Evolutionary conservation across 1,139 yeast species (phyloP).

Genomic region (Pneumocystis sp.): DNA sequence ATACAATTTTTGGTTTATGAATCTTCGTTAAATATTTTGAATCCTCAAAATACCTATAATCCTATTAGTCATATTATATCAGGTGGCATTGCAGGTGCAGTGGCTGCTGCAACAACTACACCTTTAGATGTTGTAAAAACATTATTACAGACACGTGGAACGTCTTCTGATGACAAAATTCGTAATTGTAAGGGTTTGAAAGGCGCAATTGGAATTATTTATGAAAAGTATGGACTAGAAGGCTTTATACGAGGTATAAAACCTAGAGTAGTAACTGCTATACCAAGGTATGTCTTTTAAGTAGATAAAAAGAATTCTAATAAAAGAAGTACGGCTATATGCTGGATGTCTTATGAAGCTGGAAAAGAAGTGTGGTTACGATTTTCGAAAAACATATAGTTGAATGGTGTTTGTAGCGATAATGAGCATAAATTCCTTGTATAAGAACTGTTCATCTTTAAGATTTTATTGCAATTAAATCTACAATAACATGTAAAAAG

Average conservation of each 20-base stretch:
- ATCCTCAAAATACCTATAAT: slow-evolving; percentile 65
- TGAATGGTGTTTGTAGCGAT: background rate
- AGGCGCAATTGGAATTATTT: slow-evolving; percentile 59
- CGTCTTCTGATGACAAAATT: slow-evolving; percentile 28
- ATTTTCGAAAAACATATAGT: background rate
- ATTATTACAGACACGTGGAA: slow-evolving; percentile 61
- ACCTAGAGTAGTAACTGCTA: slow-evolving; percentile 84
- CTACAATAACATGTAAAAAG: background rate
- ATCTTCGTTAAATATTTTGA: slow-evolving; percentile 56
- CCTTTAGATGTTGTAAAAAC: slow-evolving; percentile 95
- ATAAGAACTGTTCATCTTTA: background rate
- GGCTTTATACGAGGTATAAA: slow-evolving; percentile 77
- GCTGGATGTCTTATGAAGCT: slow-evolving; percentile 90
- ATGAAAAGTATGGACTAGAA: slow-evolving; percentile 44
- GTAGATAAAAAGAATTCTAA: background rate
- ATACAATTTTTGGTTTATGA: slow-evolving; percentile 90
- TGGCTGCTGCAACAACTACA: slow-evolving; percentile 90
- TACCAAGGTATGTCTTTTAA: slow-evolving; percentile 34
- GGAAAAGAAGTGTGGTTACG: slow-evolving; percentile 5
- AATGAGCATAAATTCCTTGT: background rate
- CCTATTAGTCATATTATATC: slow-evolving; percentile 85
- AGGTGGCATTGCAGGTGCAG: slow-evolving; percentile 93
- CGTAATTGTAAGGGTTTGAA: slow-evolving; percentile 51
- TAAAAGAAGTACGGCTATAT: slow-evolving; percentile 65
- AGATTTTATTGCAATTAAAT: background rate